A percentile compares a stretch with the other conserved stretches of the same genome.
phyloP scores from a whole-genome alignment of 2,329 filamentous ascomycete species.

The Pseudopyrenochaeta lycopersici region DNA sequence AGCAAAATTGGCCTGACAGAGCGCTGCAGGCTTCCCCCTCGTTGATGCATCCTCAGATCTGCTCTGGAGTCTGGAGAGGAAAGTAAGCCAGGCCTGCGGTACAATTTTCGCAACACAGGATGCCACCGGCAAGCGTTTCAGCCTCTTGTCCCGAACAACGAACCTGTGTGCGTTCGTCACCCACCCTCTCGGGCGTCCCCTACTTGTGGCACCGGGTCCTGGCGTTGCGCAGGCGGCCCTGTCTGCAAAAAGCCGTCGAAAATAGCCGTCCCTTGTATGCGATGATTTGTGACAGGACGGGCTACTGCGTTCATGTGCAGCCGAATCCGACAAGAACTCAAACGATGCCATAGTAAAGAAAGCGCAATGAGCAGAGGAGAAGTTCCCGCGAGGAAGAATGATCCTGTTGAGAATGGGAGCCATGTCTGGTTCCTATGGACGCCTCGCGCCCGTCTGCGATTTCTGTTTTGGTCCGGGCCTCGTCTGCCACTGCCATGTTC shows the following conservation, averaged over 20 bases:
- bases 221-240: not conserved
- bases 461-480: constrained; percentile 4
- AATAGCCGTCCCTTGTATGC: not conserved
- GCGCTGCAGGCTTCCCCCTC: not conserved
- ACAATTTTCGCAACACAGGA: not conserved
- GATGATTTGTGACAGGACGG: not conserved
- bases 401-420: too few relatives aligned
- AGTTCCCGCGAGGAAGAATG: too few relatives aligned
- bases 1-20: constrained; percentile 2
- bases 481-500: constrained; percentile 14
- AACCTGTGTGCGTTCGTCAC: not conserved
- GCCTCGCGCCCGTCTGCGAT: constrained; percentile 12
- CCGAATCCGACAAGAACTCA: not conserved
- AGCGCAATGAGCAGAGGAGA: not conserved
- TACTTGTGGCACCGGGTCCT: not conserved
- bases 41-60: not conserved
- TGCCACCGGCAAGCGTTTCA: not conserved
- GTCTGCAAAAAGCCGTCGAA: too few relatives aligned
- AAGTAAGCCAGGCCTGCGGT: not conserved
- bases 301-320: not conserved
- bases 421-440: too few relatives aligned
- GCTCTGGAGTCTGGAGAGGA: not conserved
- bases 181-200: not conserved
- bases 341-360: not conserved
- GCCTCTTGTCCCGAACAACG: not conserved